Percentiles rank a stretch among this genome's conserved stretches.
Conservation (phyloP, 805 yeast genomes). For the Wickerhamiella occidentalis region DNA sequence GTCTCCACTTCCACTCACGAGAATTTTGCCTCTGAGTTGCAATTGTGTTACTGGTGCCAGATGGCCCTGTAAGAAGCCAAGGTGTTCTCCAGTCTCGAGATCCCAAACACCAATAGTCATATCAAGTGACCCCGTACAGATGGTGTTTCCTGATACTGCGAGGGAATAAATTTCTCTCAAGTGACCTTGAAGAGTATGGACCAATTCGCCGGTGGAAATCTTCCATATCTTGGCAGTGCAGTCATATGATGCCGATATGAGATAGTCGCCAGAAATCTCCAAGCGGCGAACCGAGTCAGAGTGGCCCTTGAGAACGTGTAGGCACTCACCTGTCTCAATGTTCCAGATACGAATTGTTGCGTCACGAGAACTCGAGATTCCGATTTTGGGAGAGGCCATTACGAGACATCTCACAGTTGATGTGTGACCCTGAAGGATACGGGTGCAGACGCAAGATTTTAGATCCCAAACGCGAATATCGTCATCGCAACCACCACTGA, state of each 20-base stretch:
- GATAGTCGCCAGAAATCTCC: constrained; percentile 41
- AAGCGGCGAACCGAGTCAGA: constrained; percentile 65
- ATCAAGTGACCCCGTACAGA: constrained; percentile 94
- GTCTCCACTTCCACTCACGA: constrained; percentile 77
- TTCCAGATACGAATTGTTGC: constrained; percentile 91
- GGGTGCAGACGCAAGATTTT: constrained; percentile 69
- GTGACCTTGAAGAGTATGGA: constrained; percentile 87
- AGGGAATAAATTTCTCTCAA: constrained; percentile 80
- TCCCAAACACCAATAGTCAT: constrained; percentile 94
- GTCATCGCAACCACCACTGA: constrained; percentile 92
- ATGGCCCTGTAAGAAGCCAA: constrained; percentile 67
- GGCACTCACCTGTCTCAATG: constrained; percentile 72
- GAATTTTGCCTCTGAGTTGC: constrained; percentile 53
- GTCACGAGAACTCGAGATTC: constrained; percentile 85
- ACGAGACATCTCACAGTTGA: constrained; percentile 80
- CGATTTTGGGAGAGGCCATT: constrained; percentile 61
- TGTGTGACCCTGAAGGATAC: constrained; percentile 80
- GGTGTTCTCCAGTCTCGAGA: constrained; percentile 71
- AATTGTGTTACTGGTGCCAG: constrained; percentile 87
- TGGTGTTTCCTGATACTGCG: constrained; percentile 78
- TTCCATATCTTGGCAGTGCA: constrained; percentile 85
- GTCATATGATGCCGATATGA: constrained; percentile 86
- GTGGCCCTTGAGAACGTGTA: constrained; percentile 59
- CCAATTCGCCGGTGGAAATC: constrained; percentile 76
- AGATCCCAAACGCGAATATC: constrained; percentile 95